These are phyloP conservation scores for Vitis rotundifolia DNA, from an alignment of 164 flowering plant genomes.

Conservation along the genomic window DNA sequence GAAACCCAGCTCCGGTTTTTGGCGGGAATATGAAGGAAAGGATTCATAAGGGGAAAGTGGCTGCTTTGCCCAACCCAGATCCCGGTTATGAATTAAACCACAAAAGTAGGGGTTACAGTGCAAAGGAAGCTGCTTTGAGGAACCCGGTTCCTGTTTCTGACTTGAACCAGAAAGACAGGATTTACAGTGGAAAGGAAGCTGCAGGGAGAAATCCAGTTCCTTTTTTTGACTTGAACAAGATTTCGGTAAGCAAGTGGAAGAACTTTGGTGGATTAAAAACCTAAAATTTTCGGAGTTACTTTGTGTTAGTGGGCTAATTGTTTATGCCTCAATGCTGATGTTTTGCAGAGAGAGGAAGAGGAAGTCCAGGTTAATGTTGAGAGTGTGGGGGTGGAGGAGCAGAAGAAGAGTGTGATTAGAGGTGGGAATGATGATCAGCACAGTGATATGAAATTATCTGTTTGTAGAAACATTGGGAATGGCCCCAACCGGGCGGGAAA, in stretches of 20 bases:
- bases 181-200: slow-evolving; percentile 16
- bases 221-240: slow-evolving; percentile 69
- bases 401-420: slow-evolving; percentile 32
- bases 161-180: slow-evolving; percentile 21
- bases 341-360: slow-evolving; percentile 49
- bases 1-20: neutral
- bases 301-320: neutral
- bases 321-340: neutral
- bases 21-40: slow-evolving; percentile 28
- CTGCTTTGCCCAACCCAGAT: slow-evolving; percentile 3
- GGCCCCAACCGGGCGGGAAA: slow-evolving; percentile 51
- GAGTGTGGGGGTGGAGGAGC: slow-evolving; percentile 33
- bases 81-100: slow-evolving; percentile 30
- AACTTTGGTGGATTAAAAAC: neutral
- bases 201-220: neutral
- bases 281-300: neutral
- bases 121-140: slow-evolving; percentile 17
- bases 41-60: slow-evolving; percentile 16
- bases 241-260: slow-evolving; percentile 44
- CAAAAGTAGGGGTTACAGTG: slow-evolving; percentile 17
- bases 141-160: slow-evolving; percentile 15
- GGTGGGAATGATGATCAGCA: slow-evolving; percentile 38
- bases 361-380: slow-evolving; percentile 36
- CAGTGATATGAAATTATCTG: slow-evolving; percentile 48
- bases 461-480: slow-evolving; percentile 57